Evolutionary conservation across 768 basidiomycete species (phyloP), one percentile per base, ranked within the genome.

Genomic region (Rhizopogon sp.): DNA sequence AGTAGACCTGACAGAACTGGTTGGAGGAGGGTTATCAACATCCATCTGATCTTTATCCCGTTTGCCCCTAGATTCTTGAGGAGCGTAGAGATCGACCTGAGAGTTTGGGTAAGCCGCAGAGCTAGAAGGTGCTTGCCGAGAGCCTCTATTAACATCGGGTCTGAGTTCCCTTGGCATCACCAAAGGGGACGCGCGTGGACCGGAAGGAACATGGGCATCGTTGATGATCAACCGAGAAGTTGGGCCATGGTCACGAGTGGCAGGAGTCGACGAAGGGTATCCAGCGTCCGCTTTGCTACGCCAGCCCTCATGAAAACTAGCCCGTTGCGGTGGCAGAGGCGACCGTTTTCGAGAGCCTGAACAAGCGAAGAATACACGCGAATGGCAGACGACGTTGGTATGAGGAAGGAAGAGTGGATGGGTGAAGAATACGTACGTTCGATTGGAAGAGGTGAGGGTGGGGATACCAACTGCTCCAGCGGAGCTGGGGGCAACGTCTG

Each of bases 361-460:
- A 47, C 64, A 66, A 50, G 57, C 53, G 46, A 56, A 63, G 56
- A 46, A 45, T 52, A 37, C 53, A 55, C 58, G 17, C 52, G 54
- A 58, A 66, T 56, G 61, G 63, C 62, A 57, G 64, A 59, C 56
- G 61, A 62, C 25, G 61, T 60, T 62, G 66, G 47, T 53, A 64
- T 66, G 64, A 66, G 62, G 63, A 63, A 56, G 63, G 63, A 25
- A 61, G 61, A 41, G 54, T 61, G 58, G 63, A 66, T 64, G 62
- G 62, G 60, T 66, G 62, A 61, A 64, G 54, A 53, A 57, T 58
- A 76, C 74, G 72, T 72, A 70, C 69, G 69, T 70, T 72, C 68
- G 56, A 62, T 67, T 71, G 57, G 62, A 55, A 35, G 66, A 49
- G 59, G 65, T 59, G 54, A 58, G 50, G 20, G 39, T 52, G n/a